phyloP scores from a whole-genome alignment of 305 asterid species.

The Rubia balearica region DNA sequence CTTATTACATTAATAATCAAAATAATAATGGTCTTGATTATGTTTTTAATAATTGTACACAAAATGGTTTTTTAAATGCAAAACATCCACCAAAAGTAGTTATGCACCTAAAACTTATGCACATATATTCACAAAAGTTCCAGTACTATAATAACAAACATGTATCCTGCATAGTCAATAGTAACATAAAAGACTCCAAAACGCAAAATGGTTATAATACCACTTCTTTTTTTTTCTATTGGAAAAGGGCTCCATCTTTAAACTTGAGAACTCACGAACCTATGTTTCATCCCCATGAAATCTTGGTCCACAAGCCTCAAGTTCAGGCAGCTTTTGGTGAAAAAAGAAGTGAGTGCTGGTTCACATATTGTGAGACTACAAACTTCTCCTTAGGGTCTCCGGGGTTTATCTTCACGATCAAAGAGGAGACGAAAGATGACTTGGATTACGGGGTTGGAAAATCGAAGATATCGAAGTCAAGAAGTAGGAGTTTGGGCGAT shows the following conservation, averaged over 20 bases:
- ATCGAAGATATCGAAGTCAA: slow-evolving; percentile 24
- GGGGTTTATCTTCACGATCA: slow-evolving; percentile 60
- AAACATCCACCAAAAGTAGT: too few relatives aligned
- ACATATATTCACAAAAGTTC: too few relatives aligned
- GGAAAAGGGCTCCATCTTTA: slow-evolving; percentile 26
- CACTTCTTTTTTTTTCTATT: slow-evolving; percentile 19
- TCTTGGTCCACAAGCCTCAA: slow-evolving; percentile 45
- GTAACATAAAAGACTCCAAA: too few relatives aligned
- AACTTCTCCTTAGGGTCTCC: slow-evolving; percentile 31
- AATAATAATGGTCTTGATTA: too few relatives aligned
- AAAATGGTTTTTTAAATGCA: too few relatives aligned
- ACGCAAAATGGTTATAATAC: slow-evolving; percentile 18
- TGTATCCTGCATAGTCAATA: too few relatives aligned
- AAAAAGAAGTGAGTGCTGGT: slow-evolving; percentile 24
- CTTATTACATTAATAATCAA: too few relatives aligned
- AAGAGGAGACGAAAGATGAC: slow-evolving; percentile 68
- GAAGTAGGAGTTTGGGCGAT: slow-evolving; percentile 45
- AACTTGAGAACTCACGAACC: slow-evolving; percentile 22
- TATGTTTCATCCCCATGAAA: slow-evolving; percentile 27
- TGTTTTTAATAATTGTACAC: too few relatives aligned
- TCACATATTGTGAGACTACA: slow-evolving; percentile 22
- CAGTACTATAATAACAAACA: too few relatives aligned
- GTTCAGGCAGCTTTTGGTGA: slow-evolving; percentile 30
- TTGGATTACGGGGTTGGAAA: slow-evolving; percentile 63
- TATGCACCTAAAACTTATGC: too few relatives aligned